Conservation (phyloP, 768 basidiomycete genomes). For the Tulasnella sp. region DNA sequence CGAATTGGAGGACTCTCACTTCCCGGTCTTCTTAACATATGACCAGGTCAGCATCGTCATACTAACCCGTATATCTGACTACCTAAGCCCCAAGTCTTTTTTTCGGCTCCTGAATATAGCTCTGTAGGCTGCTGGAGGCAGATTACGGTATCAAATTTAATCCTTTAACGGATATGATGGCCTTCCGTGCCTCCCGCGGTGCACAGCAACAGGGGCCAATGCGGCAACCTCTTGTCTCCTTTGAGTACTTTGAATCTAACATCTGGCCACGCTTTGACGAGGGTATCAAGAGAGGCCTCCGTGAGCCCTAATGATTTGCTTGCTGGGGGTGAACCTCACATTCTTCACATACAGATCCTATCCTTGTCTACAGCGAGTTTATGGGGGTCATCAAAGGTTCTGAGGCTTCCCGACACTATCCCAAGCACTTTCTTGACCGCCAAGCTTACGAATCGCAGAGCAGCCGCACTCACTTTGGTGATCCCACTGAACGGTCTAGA, state of each 20-base stretch:
- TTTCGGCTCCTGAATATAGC: background rate
- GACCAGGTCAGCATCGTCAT: background rate
- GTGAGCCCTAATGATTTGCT: background rate
- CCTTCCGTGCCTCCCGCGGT: background rate
- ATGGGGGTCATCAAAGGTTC: conserved; percentile 43
- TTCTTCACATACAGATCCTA: background rate
- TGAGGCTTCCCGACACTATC: conserved; percentile 39
- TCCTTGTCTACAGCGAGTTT: conserved; percentile 20
- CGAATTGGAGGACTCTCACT: conserved; percentile 11
- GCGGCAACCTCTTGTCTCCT: background rate
- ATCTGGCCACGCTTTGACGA: conserved; percentile 20
- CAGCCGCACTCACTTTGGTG: conserved; percentile 45
- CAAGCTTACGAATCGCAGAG: conserved; percentile 44
- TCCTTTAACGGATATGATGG: background rate
- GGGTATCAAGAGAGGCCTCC: background rate
- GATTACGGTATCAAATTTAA: conserved; percentile 5
- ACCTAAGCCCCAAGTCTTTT: background rate
- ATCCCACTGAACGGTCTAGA: conserved; percentile 41
- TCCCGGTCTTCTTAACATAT: conserved; percentile 19
- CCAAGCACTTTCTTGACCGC: conserved; percentile 38
- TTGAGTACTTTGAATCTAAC: background rate
- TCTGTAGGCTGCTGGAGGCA: conserved; percentile 11
- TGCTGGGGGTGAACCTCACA: background rate
- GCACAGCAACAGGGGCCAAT: background rate
- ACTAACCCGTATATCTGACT: too few species aligned